These are phyloP conservation scores for Plectosphaerella sp. DNA, from an alignment of 2,329 filamentous ascomycete species.

Conservation along the genomic window DNA sequence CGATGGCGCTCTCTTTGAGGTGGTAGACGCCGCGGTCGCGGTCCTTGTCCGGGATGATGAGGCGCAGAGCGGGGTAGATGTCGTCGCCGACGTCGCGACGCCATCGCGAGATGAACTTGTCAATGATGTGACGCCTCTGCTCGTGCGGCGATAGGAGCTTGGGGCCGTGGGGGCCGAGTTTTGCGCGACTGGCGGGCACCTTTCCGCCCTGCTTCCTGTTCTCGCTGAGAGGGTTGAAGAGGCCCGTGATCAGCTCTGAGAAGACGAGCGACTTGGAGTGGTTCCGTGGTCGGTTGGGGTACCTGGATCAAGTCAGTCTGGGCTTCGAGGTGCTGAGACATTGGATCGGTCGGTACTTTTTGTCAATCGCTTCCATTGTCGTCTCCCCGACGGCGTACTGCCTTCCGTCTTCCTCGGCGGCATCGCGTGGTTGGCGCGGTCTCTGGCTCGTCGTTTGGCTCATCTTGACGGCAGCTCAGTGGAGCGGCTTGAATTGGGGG, in stretches of 20 bases:
- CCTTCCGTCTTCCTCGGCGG: slow-evolving; percentile 44
- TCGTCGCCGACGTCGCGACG: slow-evolving; percentile 83
- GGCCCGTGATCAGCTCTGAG: slow-evolving; percentile 66
- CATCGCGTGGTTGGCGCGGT: slow-evolving; percentile 30
- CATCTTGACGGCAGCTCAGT: slow-evolving; percentile 19
- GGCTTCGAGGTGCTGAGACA: background rate
- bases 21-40: slow-evolving; percentile 90
- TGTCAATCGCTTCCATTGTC: slow-evolving; percentile 36
- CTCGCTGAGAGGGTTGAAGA: slow-evolving; percentile 78
- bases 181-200: slow-evolving; percentile 41
- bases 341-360: slow-evolving; percentile 27
- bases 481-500: background rate
- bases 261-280: slow-evolving; percentile 76
- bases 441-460: slow-evolving; percentile 19
- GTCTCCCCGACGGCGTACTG: slow-evolving; percentile 41
- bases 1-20: slow-evolving; percentile 87
- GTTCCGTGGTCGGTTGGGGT: slow-evolving; percentile 79
- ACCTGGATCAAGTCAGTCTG: slow-evolving; percentile 47
- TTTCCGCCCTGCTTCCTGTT: slow-evolving; percentile 66
- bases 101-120: slow-evolving; percentile 84
- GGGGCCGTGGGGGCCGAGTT: slow-evolving; percentile 54
- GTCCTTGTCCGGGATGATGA: slow-evolving; percentile 92
- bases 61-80: slow-evolving; percentile 85
- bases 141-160: slow-evolving; percentile 67
- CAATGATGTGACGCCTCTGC: slow-evolving; percentile 73